phyloP scores from a whole-genome alignment of 305 asterid genomes.

The Solanum hybrid region DNA sequence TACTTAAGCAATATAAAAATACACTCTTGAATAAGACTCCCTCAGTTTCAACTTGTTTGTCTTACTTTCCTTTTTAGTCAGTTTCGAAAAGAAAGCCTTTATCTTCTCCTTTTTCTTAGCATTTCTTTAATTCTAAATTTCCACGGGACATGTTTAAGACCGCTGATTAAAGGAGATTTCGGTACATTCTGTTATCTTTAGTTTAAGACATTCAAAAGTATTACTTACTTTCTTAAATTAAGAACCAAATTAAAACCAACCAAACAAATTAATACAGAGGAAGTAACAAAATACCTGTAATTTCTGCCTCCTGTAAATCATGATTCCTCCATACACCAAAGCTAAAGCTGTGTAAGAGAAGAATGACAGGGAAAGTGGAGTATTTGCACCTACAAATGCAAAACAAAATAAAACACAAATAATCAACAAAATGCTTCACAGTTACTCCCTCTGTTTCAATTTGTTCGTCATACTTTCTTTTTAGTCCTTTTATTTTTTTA shows the following conservation, averaged over 20 bases:
- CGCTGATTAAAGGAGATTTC: accelerated
- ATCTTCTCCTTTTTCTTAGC: background rate
- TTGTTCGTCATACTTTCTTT: background rate
- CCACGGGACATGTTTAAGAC: background rate
- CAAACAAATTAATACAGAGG: background rate
- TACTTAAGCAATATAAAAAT: background rate
- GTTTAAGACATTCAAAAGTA: background rate
- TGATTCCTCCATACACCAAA: constrained; percentile 53
- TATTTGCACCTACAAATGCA: constrained; percentile 38
- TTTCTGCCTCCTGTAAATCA: constrained; percentile 53
- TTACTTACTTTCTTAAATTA: background rate
- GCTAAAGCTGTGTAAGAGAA: constrained; percentile 43
- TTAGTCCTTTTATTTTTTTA: too few relatives aligned
- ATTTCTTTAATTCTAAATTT: background rate
- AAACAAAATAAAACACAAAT: background rate
- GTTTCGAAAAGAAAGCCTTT: background rate
- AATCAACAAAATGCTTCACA: background rate
- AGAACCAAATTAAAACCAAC: accelerated
- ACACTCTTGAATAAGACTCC: background rate
- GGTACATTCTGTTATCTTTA: background rate
- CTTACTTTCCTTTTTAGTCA: background rate
- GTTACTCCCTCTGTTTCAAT: too few relatives aligned
- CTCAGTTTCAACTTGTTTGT: background rate
- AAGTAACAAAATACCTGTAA: constrained; percentile 29
- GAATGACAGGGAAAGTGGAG: constrained; percentile 62